A percentile compares a stretch with the other conserved stretches of the same genome.
Conservation (phyloP, 257 asterid genomes). For the Nicotiana sylvestris region DNA sequence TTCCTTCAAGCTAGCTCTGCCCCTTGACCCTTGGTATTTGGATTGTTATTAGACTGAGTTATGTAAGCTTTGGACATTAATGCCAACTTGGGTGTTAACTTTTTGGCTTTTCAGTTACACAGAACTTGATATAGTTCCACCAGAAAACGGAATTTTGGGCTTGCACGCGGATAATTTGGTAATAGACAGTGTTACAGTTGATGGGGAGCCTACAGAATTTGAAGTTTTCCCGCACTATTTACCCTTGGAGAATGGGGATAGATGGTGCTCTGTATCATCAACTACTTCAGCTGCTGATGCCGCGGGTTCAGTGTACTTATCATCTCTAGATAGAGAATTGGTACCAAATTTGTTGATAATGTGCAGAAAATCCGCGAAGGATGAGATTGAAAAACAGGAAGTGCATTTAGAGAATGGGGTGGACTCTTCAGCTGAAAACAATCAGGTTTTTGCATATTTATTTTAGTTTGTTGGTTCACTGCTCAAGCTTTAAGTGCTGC, state of each 20-base stretch:
- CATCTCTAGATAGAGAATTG: conserved; percentile 79
- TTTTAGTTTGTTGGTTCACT: not conserved
- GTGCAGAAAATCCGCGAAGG: conserved; percentile 64
- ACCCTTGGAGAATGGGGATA: conserved; percentile 73
- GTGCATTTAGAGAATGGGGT: conserved; percentile 44
- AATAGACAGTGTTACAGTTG: conserved; percentile 87
- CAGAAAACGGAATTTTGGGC: conserved; percentile 92
- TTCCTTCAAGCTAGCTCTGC: no score
- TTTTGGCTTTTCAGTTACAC: conserved; percentile 60
- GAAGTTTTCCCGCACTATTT: conserved; percentile 92
- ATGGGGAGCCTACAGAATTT: conserved; percentile 84
- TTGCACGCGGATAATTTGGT: conserved; percentile 96
- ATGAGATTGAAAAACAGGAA: conserved; percentile 38
- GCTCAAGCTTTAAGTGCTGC: not conserved
- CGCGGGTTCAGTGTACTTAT: conserved; percentile 84
- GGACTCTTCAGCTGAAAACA: conserved; percentile 20
- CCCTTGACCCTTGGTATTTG: not conserved
- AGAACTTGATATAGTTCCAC: conserved; percentile 80
- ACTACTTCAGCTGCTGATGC: conserved; percentile 97
- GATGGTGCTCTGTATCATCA: conserved; percentile 98
- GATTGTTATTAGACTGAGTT: not conserved
- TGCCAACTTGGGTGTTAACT: not conserved
- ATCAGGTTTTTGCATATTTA: conserved; percentile 13
- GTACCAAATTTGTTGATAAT: conserved; percentile 91
- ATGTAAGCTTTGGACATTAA: not conserved